Conservation (phyloP, 2,329 filamentous ascomycete genomes). For the Onygena corvina region DNA sequence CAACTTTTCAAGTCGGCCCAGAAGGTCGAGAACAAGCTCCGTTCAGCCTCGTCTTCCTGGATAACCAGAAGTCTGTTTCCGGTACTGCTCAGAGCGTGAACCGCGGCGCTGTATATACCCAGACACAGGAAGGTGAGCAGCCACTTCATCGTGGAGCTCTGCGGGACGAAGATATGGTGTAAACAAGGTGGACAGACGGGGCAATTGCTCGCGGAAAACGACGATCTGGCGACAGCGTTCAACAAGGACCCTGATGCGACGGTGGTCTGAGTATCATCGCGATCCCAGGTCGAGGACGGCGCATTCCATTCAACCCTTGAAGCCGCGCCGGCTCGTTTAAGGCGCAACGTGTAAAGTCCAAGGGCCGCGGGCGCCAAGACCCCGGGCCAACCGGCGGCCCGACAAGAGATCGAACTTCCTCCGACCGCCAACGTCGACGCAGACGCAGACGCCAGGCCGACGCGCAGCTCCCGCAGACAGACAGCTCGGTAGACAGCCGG, state of each 20-base stretch:
- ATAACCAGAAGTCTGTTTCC: constrained; percentile 76
- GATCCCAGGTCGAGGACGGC: not conserved
- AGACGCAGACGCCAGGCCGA: not conserved
- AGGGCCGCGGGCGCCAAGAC: not conserved
- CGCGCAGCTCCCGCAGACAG: not conserved
- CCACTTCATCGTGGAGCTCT: constrained; percentile 54
- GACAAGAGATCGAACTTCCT: too few species aligned
- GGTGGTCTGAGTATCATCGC: constrained; percentile 3
- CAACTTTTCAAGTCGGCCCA: constrained; percentile 39
- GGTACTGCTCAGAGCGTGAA: constrained; percentile 61
- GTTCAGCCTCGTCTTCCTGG: constrained; percentile 69
- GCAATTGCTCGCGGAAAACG: constrained; percentile 8
- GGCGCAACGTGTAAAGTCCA: not conserved
- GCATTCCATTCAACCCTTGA: too few species aligned
- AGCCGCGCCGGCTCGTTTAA: too few species aligned
- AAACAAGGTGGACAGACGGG: constrained; percentile 15
- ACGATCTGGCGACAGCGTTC: constrained; percentile 10
- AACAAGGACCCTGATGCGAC: constrained; percentile 1
- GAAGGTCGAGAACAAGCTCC: constrained; percentile 72
- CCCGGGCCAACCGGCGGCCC: not conserved
- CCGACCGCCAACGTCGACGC: not conserved
- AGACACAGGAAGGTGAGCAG: constrained; percentile 58
- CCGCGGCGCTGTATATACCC: constrained; percentile 39
- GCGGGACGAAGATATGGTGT: constrained; percentile 24
- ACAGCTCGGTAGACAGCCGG: constrained; percentile 1